Percentiles rank a stretch among this genome's conserved stretches.
Evolutionary conservation across 345 rosid genomes (phyloP).

Genomic region (Eucalyptus marginata): DNA sequence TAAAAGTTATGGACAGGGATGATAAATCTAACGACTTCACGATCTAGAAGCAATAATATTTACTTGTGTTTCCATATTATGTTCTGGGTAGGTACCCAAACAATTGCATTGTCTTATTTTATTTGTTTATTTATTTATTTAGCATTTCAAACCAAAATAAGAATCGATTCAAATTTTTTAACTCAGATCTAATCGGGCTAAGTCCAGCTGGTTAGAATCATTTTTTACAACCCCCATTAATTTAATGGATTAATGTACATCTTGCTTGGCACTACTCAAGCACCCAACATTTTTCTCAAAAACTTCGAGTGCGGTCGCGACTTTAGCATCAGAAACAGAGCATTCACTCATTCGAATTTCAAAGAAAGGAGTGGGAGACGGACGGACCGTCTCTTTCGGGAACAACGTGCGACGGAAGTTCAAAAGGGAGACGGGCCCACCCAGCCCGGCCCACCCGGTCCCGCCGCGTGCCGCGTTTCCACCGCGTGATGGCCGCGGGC

Average conservation of each 20-base stretch:
- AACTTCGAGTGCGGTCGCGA: background rate
- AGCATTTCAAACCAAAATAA: background rate
- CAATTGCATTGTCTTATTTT: fast-evolving
- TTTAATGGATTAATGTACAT: background rate
- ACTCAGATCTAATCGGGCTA: background rate
- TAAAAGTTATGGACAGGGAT: background rate
- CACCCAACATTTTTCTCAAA: background rate
- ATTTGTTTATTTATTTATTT: background rate
- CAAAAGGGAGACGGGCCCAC: background rate
- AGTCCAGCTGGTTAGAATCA: background rate
- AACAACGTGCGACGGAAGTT: background rate
- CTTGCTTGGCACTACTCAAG: background rate
- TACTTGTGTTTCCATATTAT: background rate
- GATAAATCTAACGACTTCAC: background rate
- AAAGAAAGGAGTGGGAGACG: background rate
- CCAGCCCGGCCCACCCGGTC: background rate
- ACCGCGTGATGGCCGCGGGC: background rate
- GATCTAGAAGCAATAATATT: background rate
- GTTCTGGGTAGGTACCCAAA: background rate
- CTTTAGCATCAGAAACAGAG: background rate
- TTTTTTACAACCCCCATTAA: background rate
- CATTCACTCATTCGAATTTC: background rate
- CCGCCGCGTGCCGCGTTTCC: background rate
- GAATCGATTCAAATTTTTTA: background rate
- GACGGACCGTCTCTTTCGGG: background rate